Evolutionary conservation across 179 eudicot genomes (phyloP).

Genomic region (Drosera spatulata): DNA sequence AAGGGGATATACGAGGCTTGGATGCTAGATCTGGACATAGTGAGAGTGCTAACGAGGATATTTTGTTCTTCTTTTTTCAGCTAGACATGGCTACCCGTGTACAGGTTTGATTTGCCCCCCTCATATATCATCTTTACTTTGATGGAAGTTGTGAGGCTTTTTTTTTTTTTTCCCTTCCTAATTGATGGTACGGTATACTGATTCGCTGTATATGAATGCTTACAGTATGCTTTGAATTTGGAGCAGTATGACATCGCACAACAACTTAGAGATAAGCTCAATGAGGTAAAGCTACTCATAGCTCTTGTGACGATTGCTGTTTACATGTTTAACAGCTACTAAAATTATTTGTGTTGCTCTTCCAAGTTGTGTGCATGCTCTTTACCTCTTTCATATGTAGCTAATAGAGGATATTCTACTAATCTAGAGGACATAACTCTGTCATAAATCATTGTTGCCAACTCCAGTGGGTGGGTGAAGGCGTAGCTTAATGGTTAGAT

Average conservation of each 20-base stretch:
- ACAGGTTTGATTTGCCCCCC: constrained; percentile 40
- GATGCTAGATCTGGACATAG: constrained; percentile 76
- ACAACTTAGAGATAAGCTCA: constrained; percentile 79
- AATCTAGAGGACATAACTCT: no score
- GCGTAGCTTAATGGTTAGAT: no score
- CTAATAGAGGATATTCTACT: no score
- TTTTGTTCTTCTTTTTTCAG: constrained; percentile 87
- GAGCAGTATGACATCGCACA: constrained; percentile 89
- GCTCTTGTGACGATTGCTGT: not conserved
- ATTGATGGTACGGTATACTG: not conserved
- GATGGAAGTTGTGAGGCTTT: not conserved
- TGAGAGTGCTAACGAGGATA: constrained; percentile 84
- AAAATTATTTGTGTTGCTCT: no score
- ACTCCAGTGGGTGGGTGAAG: no score
- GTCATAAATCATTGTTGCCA: no score
- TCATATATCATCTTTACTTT: not conserved
- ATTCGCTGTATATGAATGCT: no score
- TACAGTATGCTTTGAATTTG: constrained; percentile 88
- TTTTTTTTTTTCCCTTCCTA: not conserved
- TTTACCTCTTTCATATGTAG: no score
- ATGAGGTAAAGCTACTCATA: constrained; percentile 45
- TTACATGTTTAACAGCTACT: not conserved
- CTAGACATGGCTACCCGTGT: constrained; percentile 82
- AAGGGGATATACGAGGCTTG: constrained; percentile 47
- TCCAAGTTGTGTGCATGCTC: no score